These are phyloP conservation scores for Coprinellus aureogranulatus DNA, from an alignment of 768 basidiomycete species.

Conservation along the genomic window DNA sequence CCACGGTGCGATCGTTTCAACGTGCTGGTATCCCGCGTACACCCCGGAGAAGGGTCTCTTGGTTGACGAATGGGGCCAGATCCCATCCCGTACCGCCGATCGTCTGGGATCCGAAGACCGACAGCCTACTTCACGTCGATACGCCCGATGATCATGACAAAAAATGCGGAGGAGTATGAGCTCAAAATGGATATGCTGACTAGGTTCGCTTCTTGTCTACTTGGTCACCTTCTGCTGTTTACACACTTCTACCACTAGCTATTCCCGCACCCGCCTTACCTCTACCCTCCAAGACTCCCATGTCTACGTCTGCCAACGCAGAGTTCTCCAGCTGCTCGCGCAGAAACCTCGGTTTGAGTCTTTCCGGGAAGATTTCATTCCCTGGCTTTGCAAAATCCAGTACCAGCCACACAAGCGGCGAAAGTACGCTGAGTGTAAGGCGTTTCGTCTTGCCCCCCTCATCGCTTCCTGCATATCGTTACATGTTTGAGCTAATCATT, in stretches of 20 bases:
- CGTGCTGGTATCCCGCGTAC: conserved; percentile 60
- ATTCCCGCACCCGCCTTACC: conserved; percentile 69
- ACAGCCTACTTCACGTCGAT: conserved; percentile 71
- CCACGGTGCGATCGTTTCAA: conserved; percentile 62
- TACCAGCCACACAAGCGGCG: conserved; percentile 61
- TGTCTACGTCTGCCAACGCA: conserved; percentile 81
- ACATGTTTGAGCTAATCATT: conserved; percentile 38
- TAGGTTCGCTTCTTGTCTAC: conserved; percentile 38
- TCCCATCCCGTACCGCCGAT: conserved; percentile 47
- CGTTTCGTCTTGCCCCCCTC: conserved; percentile 5
- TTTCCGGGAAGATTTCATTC: conserved; percentile 85
- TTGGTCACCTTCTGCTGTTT: background rate
- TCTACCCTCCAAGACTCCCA: conserved; percentile 79
- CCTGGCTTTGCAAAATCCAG: conserved; percentile 87
- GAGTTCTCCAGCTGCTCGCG: conserved; percentile 68
- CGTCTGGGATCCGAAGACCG: conserved; percentile 64
- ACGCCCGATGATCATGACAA: conserved; percentile 65
- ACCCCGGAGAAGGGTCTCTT: conserved; percentile 51
- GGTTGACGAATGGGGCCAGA: conserved; percentile 67
- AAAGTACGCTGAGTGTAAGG: conserved; percentile 57
- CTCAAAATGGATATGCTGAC: conserved; percentile 74
- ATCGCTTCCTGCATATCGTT: background rate
- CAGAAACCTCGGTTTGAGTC: conserved; percentile 75
- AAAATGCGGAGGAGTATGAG: conserved; percentile 68
- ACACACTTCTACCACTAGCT: conserved; percentile 39